phyloP scores from a whole-genome alignment of 2,329 filamentous ascomycete genomes.

The Davidsoniella australis region DNA sequence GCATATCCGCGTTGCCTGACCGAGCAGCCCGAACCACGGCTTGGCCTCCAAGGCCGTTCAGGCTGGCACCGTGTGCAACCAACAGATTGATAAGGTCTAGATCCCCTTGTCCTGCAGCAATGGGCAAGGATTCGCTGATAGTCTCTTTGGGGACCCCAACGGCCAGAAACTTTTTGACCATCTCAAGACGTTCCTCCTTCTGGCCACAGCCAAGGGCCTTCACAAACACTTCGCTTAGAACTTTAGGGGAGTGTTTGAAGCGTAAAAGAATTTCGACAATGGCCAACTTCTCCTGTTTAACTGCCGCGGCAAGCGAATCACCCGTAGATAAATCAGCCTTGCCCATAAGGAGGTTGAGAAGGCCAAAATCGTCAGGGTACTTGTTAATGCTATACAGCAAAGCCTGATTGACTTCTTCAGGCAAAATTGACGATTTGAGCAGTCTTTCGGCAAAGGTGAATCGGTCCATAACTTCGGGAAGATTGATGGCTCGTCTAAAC shows the following conservation, averaged over 20 bases:
- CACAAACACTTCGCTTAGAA: slow-evolving; percentile 25
- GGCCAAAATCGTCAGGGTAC: slow-evolving; percentile 30
- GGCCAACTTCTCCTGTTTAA: slow-evolving; percentile 28
- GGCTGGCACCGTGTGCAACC: slow-evolving; percentile 33
- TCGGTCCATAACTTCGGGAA: slow-evolving; percentile 33
- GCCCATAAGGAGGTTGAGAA: slow-evolving; percentile 28
- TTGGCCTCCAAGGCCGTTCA: slow-evolving; percentile 33
- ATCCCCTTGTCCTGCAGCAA: slow-evolving; percentile 36
- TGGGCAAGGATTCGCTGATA: slow-evolving; percentile 32
- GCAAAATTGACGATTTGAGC: slow-evolving; percentile 30
- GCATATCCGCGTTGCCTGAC: slow-evolving; percentile 30
- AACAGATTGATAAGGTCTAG: slow-evolving; percentile 32
- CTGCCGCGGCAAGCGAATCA: slow-evolving; percentile 28
- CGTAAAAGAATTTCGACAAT: slow-evolving; percentile 29
- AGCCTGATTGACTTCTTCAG: slow-evolving; percentile 32
- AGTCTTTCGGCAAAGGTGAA: slow-evolving; percentile 32
- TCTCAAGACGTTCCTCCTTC: slow-evolving; percentile 25
- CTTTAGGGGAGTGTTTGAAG: slow-evolving; percentile 19
- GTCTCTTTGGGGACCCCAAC: slow-evolving; percentile 28
- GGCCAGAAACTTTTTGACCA: slow-evolving; percentile 29
- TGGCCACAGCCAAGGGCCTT: slow-evolving; percentile 24
- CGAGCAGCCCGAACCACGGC: slow-evolving; percentile 37
- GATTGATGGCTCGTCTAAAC: slow-evolving; percentile 34
- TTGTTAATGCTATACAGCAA: slow-evolving; percentile 32
- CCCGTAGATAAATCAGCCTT: slow-evolving; percentile 34